Evolutionary conservation across 2,329 filamentous ascomycete genomes (phyloP), one percentile per base, ranked within the genome.

Genomic region (Trichoderma semiorbis): DNA sequence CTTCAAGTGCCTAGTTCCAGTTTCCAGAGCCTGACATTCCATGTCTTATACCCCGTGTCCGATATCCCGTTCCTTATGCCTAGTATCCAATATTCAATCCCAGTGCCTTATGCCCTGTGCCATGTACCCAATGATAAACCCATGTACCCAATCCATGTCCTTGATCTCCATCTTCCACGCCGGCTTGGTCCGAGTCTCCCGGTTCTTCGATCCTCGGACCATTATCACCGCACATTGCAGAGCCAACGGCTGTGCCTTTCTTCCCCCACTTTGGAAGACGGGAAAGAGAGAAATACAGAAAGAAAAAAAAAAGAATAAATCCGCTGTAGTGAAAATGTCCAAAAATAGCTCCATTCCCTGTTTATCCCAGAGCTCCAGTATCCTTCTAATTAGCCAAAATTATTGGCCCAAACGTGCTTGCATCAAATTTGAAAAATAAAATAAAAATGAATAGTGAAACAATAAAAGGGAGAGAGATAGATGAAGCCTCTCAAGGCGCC

Each of bases 291-390:
- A 66, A 34, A 32, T 32, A 16, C 36, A 18, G 24, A 28, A 39
- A 39, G 0, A 21, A 7, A 55, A 26, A 43, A 43, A 18, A 1
- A 11, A 26, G 7, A 55, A n/a, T n/a, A 26, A 32, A 10, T 26
- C 50, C 65, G 14, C 7, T 26, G 24, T 7, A 50, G 36, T 60
- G 26, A n/a, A 21, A 26, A 68, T 7, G 36, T 34, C 32, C 43
- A 60, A 47, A 60, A 47, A 2, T 36, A 18, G 68, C 66, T 60
- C 66, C 66, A 47, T 69, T 61, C 66, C 66, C 28, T 69, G 66
- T 69, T 43, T 69, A 69, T 69, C 66, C 66, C 34, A 69, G 39
- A 50, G 66, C 55, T 69, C 57, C 66, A 26, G 18, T 69, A 61
- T 69, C 66, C 66, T 69, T 69, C 66, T 69, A 69, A 69, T 12